Base-by-base conservation (phyloP, 73 alveolate species). In the Paramecium tetraurelia region DNA sequence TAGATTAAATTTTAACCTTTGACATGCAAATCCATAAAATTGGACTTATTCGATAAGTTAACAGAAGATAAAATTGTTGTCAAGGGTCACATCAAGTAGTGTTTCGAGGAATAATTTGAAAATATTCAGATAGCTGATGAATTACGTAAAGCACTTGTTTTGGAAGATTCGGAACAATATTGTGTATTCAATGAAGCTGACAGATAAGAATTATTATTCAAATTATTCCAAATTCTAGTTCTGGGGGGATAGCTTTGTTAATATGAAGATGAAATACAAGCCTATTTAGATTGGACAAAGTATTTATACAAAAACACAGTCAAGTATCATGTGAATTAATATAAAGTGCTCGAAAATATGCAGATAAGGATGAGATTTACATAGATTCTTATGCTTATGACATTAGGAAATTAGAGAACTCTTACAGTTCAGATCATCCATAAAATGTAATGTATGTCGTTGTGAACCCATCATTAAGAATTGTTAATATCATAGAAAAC, bases 341-440 rank as follows among this genome's bases (percentile, higher is more conserved):
- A 29, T 27, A 38, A 16, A 80, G 72, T 29, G 90, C 90, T 41
- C 70, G 90, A 24, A 80, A 80, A 48, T 31, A 46, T 20, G 63
- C 90, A 10, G 90, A 80, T 80, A 80, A 41, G 57, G 90, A 80
- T 31, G 70, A 80, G 27, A 80, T 80, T n/a, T 80, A 80, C 24
- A 43, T 80, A 22, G 90, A 80, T 80, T 31, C 63, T 2, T 80
- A 80, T 80, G 90, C 90, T 20, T 80, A 44, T 24, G 27, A 46
- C 2, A 80, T 80, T 2, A 80, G 46, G 57, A 10, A 80, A 48
- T 22, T 80, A 9, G 90, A 80, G 38, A 80, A 80, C 10, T 41
- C 33, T 7, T 44, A 80, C 18, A 20, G 3, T 21, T 20, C n/a
- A 24, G 75, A 41, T 41, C 90, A 80, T 35, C 90, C 90, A 5